A percentile compares a stretch with the other conserved stretches of the same genome.
Conservation (phyloP, 768 basidiomycete species). For the Hericium coralloides region DNA sequence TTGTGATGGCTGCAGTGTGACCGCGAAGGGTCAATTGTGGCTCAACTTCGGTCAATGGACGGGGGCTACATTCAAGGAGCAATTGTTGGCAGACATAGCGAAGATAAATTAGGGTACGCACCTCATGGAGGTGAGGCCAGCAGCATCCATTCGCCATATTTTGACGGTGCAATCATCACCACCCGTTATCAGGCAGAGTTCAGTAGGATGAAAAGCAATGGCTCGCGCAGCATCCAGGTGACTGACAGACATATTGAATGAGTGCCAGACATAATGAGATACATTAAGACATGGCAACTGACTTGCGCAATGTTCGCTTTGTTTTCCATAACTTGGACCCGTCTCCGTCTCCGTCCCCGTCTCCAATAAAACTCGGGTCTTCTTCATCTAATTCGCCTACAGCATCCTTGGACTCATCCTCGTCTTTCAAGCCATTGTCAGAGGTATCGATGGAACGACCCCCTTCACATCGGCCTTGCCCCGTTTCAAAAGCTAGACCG, state of each 20-base stretch:
- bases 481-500: constrained; percentile 36
- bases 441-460: constrained; percentile 24
- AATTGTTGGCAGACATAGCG: constrained; percentile 2
- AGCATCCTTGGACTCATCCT: constrained; percentile 62
- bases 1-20: constrained; percentile 86
- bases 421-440: constrained; percentile 46
- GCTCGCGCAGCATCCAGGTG: constrained; percentile 92
- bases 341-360: constrained; percentile 63
- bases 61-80: constrained; percentile 34
- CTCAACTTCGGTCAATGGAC: constrained; percentile 79
- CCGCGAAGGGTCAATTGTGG: constrained; percentile 91
- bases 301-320: constrained; percentile 85
- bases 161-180: constrained; percentile 96
- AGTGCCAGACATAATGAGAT: constrained; percentile 1
- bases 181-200: constrained; percentile 81
- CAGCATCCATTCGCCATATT: constrained; percentile 85
- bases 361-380: constrained; percentile 45
- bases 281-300: constrained; percentile 24
- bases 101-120: constrained; percentile 32
- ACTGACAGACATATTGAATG: constrained; percentile 30
- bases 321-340: constrained; percentile 75
- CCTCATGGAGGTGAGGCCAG: constrained; percentile 66
- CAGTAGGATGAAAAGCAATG: constrained; percentile 81
- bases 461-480: constrained; percentile 29
- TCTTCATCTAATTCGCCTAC: constrained; percentile 64